phyloP scores from a whole-genome alignment of 2,329 filamentous ascomycete genomes.

The Fusarium verrucosum region DNA sequence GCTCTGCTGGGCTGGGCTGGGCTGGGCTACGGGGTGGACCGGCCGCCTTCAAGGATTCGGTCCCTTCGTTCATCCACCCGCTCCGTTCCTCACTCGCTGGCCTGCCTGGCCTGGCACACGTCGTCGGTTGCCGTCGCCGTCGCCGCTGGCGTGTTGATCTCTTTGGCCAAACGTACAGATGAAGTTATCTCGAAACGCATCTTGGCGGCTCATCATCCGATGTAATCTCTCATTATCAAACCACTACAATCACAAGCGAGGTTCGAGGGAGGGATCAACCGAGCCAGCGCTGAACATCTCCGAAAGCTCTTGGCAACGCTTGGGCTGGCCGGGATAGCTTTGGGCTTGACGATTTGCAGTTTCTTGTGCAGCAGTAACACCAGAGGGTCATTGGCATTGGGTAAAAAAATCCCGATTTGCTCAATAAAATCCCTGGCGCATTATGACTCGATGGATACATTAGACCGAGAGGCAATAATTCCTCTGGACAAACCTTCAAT shows the following conservation, averaged over 20 bases:
- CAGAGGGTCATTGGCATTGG: constrained; percentile 28
- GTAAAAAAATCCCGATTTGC: constrained; percentile 29
- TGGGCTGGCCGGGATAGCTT: constrained; percentile 23
- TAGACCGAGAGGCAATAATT: constrained; percentile 9
- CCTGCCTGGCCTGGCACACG: background rate
- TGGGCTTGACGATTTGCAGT: constrained; percentile 27
- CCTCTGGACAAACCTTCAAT: constrained; percentile 11
- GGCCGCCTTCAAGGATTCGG: constrained; percentile 29
- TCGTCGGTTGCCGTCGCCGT: constrained; percentile 4
- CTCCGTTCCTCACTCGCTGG: constrained; percentile 21
- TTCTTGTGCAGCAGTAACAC: constrained; percentile 33
- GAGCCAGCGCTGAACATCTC: constrained; percentile 32
- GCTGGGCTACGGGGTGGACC: constrained; percentile 29
- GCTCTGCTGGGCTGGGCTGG: too few species aligned
- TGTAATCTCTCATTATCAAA: constrained; percentile 28
- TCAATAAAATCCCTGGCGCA: constrained; percentile 15
- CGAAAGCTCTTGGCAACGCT: constrained; percentile 37
- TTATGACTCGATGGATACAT: constrained; percentile 8
- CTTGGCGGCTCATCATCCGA: constrained; percentile 32
- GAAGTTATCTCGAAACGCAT: constrained; percentile 32
- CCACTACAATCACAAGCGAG: constrained; percentile 15
- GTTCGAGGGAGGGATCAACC: constrained; percentile 8
- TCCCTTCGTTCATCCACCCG: constrained; percentile 21
- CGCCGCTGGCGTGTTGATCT: constrained; percentile 14
- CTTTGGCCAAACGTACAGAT: constrained; percentile 19